phyloP scores from a whole-genome alignment of 225 moss, liverwort and hornwort genomes.

The Rhytidiadelphus loreus region DNA sequence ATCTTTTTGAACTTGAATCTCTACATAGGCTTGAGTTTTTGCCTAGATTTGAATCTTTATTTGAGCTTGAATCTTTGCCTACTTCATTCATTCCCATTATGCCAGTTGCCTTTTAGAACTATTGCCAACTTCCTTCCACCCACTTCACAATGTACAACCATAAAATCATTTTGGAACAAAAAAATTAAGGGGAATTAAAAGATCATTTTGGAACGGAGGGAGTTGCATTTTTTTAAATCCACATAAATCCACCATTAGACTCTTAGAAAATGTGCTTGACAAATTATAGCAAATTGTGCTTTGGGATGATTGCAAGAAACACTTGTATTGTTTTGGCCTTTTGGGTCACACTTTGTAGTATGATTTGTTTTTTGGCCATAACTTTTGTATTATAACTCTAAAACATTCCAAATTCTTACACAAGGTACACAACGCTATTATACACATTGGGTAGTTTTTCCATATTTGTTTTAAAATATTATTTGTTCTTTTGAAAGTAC shows the following conservation, averaged over 20 bases:
- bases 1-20: too few species aligned
- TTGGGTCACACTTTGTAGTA: not conserved
- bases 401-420: too few species aligned
- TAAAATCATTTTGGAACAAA: not conserved
- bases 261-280: not conserved
- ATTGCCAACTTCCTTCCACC: not conserved
- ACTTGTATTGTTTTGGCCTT: not conserved
- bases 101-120: rapidly evolving
- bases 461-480: not conserved
- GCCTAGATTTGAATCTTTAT: too few species aligned
- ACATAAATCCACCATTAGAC: not conserved
- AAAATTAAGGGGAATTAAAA: not conserved
- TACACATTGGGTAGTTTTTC: not conserved
- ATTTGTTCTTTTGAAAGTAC: not conserved
- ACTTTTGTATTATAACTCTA: not conserved
- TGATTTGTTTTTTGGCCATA: not conserved
- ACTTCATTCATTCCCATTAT: not conserved
- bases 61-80: not conserved
- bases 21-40: too few species aligned
- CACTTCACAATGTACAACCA: too few species aligned
- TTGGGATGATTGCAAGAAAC: not conserved
- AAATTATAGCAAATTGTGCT: not conserved
- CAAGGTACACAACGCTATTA: not conserved
- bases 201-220: not conserved
- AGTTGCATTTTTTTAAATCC: not conserved